Percentiles rank a stretch among this genome's conserved stretches.
phyloP scores from a whole-genome alignment of 371 early-diverging fungal species.

The Syncephalastrum contaminatum region DNA sequence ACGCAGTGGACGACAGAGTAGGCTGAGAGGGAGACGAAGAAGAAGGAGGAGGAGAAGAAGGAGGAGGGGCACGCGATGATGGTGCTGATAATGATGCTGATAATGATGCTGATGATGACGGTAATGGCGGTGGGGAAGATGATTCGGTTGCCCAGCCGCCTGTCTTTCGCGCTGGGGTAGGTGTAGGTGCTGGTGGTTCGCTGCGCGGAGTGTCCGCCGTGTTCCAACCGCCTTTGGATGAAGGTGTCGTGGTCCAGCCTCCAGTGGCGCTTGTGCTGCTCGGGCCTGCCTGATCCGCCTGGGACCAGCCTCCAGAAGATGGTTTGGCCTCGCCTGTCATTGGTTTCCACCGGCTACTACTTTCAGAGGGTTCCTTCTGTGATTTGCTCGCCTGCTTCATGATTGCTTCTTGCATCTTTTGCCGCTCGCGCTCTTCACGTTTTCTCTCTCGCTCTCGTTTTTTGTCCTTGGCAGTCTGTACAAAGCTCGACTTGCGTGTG shows the following conservation, averaged over 20 bases:
- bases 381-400: constrained; percentile 38
- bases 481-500: constrained; percentile 39
- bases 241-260: constrained; percentile 2
- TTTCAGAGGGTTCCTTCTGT: constrained; percentile 6
- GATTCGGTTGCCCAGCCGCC: too few species aligned
- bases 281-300: neutral
- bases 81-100: constrained; percentile 1
- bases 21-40: too few species aligned
- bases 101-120: too few species aligned
- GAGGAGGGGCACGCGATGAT: neutral
- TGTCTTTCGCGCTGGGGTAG: too few species aligned
- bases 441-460: constrained; percentile 64
- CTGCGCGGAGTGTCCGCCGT: too few species aligned
- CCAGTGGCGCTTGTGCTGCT: too few species aligned
- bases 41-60: neutral
- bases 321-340: constrained; percentile 10
- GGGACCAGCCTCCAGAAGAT: constrained; percentile 3
- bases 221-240: too few species aligned
- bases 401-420: constrained; percentile 68
- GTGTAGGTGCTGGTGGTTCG: too few species aligned
- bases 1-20: too few species aligned
- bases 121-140: too few species aligned
- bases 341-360: neutral
- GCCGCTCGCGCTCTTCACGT: constrained; percentile 69
- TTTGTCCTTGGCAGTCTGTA: constrained; percentile 42